These are phyloP conservation scores for Podaxis sp. DNA, from an alignment of 768 basidiomycete genomes.

Conservation along the genomic window DNA sequence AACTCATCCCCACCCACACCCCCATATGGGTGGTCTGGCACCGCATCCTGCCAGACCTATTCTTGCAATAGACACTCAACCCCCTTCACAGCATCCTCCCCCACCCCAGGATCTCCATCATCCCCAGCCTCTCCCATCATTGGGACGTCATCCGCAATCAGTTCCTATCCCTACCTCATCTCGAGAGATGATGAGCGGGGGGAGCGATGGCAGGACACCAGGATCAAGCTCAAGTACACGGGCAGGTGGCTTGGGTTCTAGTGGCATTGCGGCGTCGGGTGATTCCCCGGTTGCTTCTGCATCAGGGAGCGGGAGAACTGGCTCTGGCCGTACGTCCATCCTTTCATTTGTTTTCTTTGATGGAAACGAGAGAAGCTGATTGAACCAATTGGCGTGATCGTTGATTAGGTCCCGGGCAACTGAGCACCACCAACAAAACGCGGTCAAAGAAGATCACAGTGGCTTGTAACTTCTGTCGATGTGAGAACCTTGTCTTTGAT, in stretches of 20 bases:
- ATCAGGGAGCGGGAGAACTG: constrained; percentile 11
- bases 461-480: constrained; percentile 89
- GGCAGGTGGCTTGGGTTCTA: constrained; percentile 7
- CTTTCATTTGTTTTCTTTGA: constrained; percentile 1
- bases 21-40: constrained; percentile 14
- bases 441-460: constrained; percentile 86
- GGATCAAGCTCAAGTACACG: constrained; percentile 9
- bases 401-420: constrained; percentile 8
- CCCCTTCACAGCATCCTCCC: constrained; percentile 23
- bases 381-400: neutral
- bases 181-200: constrained; percentile 4
- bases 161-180: constrained; percentile 7
- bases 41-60: constrained; percentile 29
- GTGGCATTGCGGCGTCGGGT: constrained; percentile 10
- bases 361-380: constrained; percentile 10
- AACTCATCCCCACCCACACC: constrained; percentile 32
- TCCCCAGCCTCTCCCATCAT: constrained; percentile 2
- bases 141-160: constrained; percentile 1
- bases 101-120: constrained; percentile 12
- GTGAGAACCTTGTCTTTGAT: constrained; percentile 43
- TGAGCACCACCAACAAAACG: constrained; percentile 47
- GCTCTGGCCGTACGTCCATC: constrained; percentile 10
- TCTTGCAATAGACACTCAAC: constrained; percentile 32
- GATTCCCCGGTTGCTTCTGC: constrained; percentile 13
- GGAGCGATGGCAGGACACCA: constrained; percentile 4